phyloP scores from a whole-genome alignment of 768 basidiomycete species.

The Rubroboletus pulcherrimus region DNA sequence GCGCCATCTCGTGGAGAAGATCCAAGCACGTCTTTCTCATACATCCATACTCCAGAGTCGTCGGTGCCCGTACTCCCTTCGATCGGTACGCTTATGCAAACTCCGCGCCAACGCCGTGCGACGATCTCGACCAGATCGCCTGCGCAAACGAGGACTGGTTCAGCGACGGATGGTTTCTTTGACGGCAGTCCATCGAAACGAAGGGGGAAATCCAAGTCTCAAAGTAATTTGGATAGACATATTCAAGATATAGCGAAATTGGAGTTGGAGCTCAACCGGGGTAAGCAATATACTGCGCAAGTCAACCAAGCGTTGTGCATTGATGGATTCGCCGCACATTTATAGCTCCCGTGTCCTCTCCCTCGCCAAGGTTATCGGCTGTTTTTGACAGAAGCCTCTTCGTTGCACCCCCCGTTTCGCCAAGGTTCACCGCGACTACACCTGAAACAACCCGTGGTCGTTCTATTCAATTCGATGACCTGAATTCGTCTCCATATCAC shows the following conservation, averaged over 20 bases:
- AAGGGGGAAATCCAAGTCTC: slow-evolving; percentile 63
- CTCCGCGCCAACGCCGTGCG: slow-evolving; percentile 46
- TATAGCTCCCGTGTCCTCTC: slow-evolving; percentile 34
- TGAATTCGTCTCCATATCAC: slow-evolving; percentile 57
- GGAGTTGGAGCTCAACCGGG: slow-evolving; percentile 59
- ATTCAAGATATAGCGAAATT: slow-evolving; percentile 65
- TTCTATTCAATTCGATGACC: slow-evolving; percentile 36
- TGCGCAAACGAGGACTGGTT: slow-evolving; percentile 30
- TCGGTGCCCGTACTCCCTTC: slow-evolving; percentile 20
- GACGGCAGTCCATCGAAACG: slow-evolving; percentile 58
- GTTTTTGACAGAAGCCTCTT: slow-evolving; percentile 69
- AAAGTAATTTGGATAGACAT: slow-evolving; percentile 59
- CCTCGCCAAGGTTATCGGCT: slow-evolving; percentile 56
- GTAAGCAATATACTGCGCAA: slow-evolving; percentile 37
- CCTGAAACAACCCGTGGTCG: slow-evolving; percentile 13
- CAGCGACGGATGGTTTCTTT: slow-evolving; percentile 28
- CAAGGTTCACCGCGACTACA: slow-evolving; percentile 32
- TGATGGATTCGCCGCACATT: background rate
- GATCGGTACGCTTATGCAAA: slow-evolving; percentile 25
- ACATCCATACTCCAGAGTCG: slow-evolving; percentile 16
- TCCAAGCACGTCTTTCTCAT: slow-evolving; percentile 23
- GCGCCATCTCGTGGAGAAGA: slow-evolving; percentile 11
- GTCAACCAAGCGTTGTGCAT: background rate
- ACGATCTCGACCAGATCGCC: slow-evolving; percentile 69
- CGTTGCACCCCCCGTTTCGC: slow-evolving; percentile 46